Evolutionary conservation across 768 basidiomycete species (phyloP), one percentile per base, ranked within the genome.

Genomic region (Hypsizygus marmoreus): DNA sequence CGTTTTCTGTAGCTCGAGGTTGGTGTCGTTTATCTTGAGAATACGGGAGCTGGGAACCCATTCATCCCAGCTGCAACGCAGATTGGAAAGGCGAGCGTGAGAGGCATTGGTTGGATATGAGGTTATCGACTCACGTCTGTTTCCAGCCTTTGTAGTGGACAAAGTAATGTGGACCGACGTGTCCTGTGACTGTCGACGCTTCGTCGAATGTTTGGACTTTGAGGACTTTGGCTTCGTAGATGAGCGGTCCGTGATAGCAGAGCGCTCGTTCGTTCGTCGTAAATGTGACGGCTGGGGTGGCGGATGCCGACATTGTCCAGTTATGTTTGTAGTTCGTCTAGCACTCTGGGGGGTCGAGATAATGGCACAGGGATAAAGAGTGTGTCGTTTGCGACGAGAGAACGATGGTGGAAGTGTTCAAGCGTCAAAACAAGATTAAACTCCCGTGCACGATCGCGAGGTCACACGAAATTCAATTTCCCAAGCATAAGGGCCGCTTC

Each of bases 101-200:
- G 32, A 36, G 14, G 12, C 31, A 33, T 44, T 10, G 28, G 22
- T 13, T 39, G n/a, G 26, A 33, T 19, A 12, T 2, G 23, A 24
- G 23, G 35, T 40, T 24, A 24, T 19, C 8, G 16, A 72, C 81
- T 54, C 62, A 95, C 92, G 91, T 95, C 66, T 92, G 89, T 65
- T 97, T 99, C 97, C 97, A 99, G 7, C 97, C 97, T 67, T 97
- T 97, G 76, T 99, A 99, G 66, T 99, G 97, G 29, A 99, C 95
- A 50, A 89, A 86, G 68, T 91, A 97, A 58, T 95, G 91, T 3
- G 82, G 80, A 5, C 95, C 95, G 2, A 78, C 65, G 8, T 67
- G 63, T 5, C 83, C 81, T 4, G 79, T 75, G 31, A 79, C 73
- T 1, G 84, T 79, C 43, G 73, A 83, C 13, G 73, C 66, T 55